These are phyloP conservation scores for Eimeria brunetti DNA, from an alignment of 169 alveolate species.

Conservation along the genomic window DNA sequence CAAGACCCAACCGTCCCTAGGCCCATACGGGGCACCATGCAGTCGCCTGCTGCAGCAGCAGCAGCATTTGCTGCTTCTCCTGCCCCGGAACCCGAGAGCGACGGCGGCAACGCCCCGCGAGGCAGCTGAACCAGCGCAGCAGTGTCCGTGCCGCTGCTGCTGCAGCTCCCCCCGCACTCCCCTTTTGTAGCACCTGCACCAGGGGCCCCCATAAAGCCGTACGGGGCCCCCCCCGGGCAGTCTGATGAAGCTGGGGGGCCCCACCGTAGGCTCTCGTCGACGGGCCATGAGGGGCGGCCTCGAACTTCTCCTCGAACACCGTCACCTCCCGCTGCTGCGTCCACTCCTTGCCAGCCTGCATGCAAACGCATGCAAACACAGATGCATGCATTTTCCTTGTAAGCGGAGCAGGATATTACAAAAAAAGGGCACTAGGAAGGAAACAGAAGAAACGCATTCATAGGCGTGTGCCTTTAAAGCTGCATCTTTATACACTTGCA, in stretches of 20 bases:
- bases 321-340: conserved; percentile 34
- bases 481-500: neutral
- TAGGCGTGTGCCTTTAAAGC: neutral
- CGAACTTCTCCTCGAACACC: conserved; percentile 8
- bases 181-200: conserved; percentile 21
- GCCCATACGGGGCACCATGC: conserved; percentile 11
- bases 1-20: neutral
- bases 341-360: conserved; percentile 51
- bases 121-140: conserved; percentile 5
- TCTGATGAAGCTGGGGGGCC: conserved; percentile 8
- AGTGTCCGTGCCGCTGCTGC: neutral
- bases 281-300: conserved; percentile 41
- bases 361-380: neutral
- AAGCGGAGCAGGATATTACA: neutral
- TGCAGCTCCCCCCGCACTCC: conserved; percentile 6
- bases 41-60: conserved; percentile 22
- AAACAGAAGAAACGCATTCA: no score
- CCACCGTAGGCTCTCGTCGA: conserved; percentile 40
- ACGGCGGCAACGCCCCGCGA: conserved; percentile 7
- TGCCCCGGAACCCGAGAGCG: neutral
- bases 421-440: no score
- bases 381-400: neutral
- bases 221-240: conserved; percentile 50
- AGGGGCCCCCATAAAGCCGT: conserved; percentile 35
- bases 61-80: conserved; percentile 13